phyloP scores from a whole-genome alignment of 805 yeast genomes.

The Blastobotrys peoriensis region DNA sequence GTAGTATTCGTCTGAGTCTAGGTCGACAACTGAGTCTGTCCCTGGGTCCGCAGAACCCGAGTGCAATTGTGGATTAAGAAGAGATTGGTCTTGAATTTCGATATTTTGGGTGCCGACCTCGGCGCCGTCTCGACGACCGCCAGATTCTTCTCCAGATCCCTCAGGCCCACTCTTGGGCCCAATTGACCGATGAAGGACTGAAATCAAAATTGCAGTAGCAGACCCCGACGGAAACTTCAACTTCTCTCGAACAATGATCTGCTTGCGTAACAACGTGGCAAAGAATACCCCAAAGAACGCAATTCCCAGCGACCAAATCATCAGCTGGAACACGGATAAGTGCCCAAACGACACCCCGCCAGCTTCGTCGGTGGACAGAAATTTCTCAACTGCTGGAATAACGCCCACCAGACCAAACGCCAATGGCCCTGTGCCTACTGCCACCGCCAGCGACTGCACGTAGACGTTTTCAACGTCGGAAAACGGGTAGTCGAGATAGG shows the following conservation, averaged over 20 bases:
- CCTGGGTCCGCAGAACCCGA: not conserved
- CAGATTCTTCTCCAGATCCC: not conserved
- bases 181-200: conserved; percentile 55
- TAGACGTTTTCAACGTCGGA: conserved; percentile 93
- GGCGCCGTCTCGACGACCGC: not conserved
- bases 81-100: no score
- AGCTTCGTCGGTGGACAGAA: conserved; percentile 69
- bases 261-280: conserved; percentile 81
- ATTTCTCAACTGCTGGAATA: conserved; percentile 90
- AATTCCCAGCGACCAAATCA: conserved; percentile 79
- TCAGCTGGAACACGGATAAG: conserved; percentile 46
- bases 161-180: conserved; percentile 24
- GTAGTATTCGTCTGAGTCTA: conserved; percentile 21
- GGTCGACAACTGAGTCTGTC: not conserved
- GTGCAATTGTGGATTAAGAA: no score
- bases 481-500: conserved; percentile 36
- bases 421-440: conserved; percentile 95
- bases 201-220: conserved; percentile 90
- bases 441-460: conserved; percentile 89
- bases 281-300: conserved; percentile 95
- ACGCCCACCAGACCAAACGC: conserved; percentile 95
- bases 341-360: conserved; percentile 42
- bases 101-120: no score
- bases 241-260: conserved; percentile 81
- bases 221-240: conserved; percentile 91